Evolutionary conservation across 2,329 filamentous ascomycete species (phyloP).

Genomic region (Fusarium compactum): DNA sequence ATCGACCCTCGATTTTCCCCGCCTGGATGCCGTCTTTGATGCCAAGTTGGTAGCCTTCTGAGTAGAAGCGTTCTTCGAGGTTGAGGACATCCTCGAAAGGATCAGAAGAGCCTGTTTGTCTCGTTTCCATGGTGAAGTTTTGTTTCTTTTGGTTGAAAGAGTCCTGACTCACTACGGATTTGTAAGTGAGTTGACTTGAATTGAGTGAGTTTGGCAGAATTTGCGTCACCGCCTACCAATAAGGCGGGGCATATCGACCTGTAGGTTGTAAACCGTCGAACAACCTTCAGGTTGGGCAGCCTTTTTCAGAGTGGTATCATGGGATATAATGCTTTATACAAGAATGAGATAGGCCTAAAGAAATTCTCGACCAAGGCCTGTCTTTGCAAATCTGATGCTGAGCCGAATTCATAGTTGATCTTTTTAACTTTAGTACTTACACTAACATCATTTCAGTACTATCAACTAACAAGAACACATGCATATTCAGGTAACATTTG

Average conservation of each 20-base stretch:
- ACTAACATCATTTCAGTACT: neutral
- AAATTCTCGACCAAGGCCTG: neutral
- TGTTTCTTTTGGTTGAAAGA: neutral
- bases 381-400: neutral
- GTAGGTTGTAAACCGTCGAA: neutral
- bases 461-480: neutral
- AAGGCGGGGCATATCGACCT: conserved; percentile 43
- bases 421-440: neutral
- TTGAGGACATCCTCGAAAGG: conserved; percentile 69
- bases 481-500: conserved; percentile 1
- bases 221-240: conserved; percentile 45
- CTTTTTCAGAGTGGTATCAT: neutral
- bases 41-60: conserved; percentile 83
- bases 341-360: no score
- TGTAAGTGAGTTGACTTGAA: conserved; percentile 38
- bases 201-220: conserved; percentile 44
- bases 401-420: neutral
- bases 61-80: conserved; percentile 79
- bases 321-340: neutral
- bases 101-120: conserved; percentile 55
- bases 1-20: conserved; percentile 87
- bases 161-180: conserved; percentile 27
- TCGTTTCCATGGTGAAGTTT: conserved; percentile 23
- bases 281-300: neutral
- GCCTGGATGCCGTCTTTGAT: conserved; percentile 79